Evolutionary conservation across 805 yeast species (phyloP).

Genomic region (Cyberlindnera petersonii): DNA sequence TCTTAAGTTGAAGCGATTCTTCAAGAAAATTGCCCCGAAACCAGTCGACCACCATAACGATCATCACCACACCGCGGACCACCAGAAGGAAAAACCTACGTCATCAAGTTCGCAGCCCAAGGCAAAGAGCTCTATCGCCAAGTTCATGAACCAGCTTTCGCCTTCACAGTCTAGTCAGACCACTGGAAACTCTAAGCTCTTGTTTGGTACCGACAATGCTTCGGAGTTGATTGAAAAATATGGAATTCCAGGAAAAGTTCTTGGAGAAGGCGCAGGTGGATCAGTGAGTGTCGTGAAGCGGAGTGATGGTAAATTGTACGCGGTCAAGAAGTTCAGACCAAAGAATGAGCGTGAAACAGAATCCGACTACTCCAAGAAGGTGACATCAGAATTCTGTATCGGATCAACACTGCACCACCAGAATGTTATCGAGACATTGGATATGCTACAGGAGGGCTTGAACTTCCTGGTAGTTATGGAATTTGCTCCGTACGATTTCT

Average conservation of each 20-base stretch:
- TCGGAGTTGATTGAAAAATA: constrained; percentile 53
- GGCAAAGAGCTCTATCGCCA: constrained; percentile 19
- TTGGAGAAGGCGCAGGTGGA: constrained; percentile 95
- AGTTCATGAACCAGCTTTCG: constrained; percentile 22
- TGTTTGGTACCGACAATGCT: constrained; percentile 38
- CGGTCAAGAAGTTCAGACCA: constrained; percentile 81
- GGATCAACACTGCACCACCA: constrained; percentile 77
- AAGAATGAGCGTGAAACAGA: constrained; percentile 59
- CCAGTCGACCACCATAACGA: background rate
- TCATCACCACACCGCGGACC: constrained; percentile 1
- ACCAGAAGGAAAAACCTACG: constrained; percentile 6
- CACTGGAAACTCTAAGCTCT: constrained; percentile 27
- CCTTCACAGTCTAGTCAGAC: constrained; percentile 27
- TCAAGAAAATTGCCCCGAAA: constrained; percentile 39
- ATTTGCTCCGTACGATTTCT: constrained; percentile 87
- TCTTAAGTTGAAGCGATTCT: constrained; percentile 42
- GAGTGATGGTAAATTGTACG: constrained; percentile 60
- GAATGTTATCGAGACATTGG: constrained; percentile 77
- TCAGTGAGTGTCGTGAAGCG: constrained; percentile 77
- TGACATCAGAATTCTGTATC: constrained; percentile 75
- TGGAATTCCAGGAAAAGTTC: constrained; percentile 66
- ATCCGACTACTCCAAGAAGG: constrained; percentile 69
- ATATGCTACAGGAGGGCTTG: constrained; percentile 65
- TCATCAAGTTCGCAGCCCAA: constrained; percentile 2
- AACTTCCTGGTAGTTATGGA: constrained; percentile 82